Evolutionary conservation across 225 moss, liverwort and hornwort species (phyloP).

Genomic region (Polytrichum formosum): DNA sequence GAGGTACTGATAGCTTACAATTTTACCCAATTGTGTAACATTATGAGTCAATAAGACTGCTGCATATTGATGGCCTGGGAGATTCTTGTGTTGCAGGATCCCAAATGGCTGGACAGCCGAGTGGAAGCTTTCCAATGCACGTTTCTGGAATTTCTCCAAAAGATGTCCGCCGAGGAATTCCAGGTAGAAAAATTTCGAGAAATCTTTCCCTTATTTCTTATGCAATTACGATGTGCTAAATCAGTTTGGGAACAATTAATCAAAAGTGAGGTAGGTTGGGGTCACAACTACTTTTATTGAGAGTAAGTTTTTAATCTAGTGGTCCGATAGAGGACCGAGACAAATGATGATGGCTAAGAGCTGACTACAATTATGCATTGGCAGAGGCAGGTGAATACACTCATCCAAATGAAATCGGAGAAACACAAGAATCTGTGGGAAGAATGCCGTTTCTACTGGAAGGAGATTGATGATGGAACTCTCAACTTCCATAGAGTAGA

Average conservation of each 20-base stretch:
- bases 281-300: too few relatives aligned
- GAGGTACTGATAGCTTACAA: too few relatives aligned
- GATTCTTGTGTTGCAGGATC: slow-evolving; percentile 34
- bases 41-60: too few relatives aligned
- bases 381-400: slow-evolving; percentile 52
- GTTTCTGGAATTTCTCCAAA: slow-evolving; percentile 41
- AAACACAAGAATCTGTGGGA: slow-evolving; percentile 74
- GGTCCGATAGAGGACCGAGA: too few relatives aligned
- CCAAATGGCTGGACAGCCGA: slow-evolving; percentile 60
- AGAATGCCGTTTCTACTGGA: slow-evolving; percentile 56
- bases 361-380: neutral
- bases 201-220: neutral
- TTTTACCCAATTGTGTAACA: too few relatives aligned
- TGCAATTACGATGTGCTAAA: too few relatives aligned
- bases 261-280: too few relatives aligned
- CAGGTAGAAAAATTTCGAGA: slow-evolving; percentile 26
- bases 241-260: too few relatives aligned
- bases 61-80: too few relatives aligned
- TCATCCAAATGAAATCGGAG: slow-evolving; percentile 69
- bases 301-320: too few relatives aligned
- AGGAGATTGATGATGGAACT: slow-evolving; percentile 65
- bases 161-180: slow-evolving; percentile 55
- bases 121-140: slow-evolving; percentile 65
- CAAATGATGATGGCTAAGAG: neutral
- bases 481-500: slow-evolving; percentile 55